Evolutionary conservation across 768 basidiomycete genomes (phyloP).

Genomic region (Fistulinella prunicolor): DNA sequence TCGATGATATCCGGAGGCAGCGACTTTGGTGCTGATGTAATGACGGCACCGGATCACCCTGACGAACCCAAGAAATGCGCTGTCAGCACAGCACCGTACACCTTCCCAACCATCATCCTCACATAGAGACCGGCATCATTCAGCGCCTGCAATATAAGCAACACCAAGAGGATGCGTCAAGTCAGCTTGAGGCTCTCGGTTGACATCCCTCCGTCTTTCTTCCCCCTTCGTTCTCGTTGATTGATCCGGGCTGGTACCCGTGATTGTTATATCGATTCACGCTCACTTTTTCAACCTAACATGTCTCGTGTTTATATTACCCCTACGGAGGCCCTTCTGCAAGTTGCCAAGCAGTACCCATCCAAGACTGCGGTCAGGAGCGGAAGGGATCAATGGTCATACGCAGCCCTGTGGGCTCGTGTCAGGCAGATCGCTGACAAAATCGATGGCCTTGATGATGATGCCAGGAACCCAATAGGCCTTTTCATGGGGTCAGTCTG

Average conservation of each 20-base stretch:
- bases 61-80: too few relatives aligned
- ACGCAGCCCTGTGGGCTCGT: conserved; percentile 32
- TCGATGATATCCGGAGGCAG: too few relatives aligned
- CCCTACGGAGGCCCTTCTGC: conserved; percentile 31
- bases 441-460: conserved; percentile 14
- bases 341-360: conserved; percentile 29
- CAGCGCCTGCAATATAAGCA: conserved; percentile 9
- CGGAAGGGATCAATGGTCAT: conserved; percentile 26
- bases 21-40: too few relatives aligned
- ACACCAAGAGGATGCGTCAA: not conserved
- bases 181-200: conserved; percentile 19
- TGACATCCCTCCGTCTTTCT: conserved; percentile 16
- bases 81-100: not conserved
- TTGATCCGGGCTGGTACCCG: conserved; percentile 20
- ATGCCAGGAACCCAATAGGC: conserved; percentile 20
- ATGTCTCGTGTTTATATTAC: conserved; percentile 20
- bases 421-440: conserved; percentile 25
- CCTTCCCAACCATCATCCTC: conserved; percentile 7
- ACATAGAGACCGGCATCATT: not conserved
- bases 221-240: conserved; percentile 10
- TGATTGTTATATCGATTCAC: conserved; percentile 1
- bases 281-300: conserved; percentile 3
- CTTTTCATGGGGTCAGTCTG: conserved; percentile 25
- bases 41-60: too few relatives aligned
- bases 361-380: conserved; percentile 19